A percentile compares a stretch with the other conserved stretches of the same genome.
Evolutionary conservation across 139 green algal genomes (phyloP).

Genomic region (Chlamydomonas applanata): DNA sequence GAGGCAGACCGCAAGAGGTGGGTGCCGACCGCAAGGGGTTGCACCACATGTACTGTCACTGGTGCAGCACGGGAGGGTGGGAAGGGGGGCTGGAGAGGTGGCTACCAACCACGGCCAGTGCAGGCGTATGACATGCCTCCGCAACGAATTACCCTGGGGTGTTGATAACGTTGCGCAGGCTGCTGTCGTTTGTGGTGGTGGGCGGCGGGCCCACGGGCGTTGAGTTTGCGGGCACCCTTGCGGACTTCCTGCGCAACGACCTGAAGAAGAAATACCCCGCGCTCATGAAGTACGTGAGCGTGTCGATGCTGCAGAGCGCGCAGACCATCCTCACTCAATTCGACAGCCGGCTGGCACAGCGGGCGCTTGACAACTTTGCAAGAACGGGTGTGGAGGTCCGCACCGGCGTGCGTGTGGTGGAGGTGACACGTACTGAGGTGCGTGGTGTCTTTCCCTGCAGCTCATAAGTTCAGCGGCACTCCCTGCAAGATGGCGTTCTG

Average conservation of each 20-base stretch:
- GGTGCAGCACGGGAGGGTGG: no score
- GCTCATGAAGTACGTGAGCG: constrained; percentile 56
- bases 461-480: no score
- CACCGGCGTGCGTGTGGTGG: constrained; percentile 33
- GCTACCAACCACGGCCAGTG: no score
- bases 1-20: constrained; percentile 42
- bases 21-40: neutral
- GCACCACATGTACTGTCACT: neutral
- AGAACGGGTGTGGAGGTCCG: constrained; percentile 46
- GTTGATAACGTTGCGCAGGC: neutral
- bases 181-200: constrained; percentile 81
- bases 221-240: constrained; percentile 78
- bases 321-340: constrained; percentile 65
- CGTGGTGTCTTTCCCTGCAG: neutral
- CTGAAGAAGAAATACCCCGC: constrained; percentile 58
- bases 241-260: constrained; percentile 69
- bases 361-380: constrained; percentile 49
- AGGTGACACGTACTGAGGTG: neutral
- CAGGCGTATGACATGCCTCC: no score
- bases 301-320: constrained; percentile 56
- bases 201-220: constrained; percentile 81
- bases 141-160: no score
- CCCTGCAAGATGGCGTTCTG: no score
- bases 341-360: constrained; percentile 34
- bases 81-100: no score